phyloP scores from a whole-genome alignment of 768 basidiomycete genomes.

The Calocera cornea region DNA sequence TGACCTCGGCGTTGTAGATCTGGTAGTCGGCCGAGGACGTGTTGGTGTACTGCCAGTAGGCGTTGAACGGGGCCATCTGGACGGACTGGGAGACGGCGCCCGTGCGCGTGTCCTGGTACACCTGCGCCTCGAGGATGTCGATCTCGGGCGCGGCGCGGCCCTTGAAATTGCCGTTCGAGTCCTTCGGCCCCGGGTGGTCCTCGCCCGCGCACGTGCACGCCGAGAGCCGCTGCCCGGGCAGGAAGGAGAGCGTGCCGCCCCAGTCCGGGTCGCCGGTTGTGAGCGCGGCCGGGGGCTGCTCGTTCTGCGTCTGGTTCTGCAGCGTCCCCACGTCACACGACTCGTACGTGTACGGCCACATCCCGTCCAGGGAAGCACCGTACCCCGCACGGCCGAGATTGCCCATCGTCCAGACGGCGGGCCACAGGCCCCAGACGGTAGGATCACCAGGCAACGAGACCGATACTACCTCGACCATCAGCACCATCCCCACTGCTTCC shows the following conservation, averaged over 20 bases:
- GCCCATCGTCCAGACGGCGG: constrained; percentile 52
- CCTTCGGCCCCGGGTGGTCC: constrained; percentile 75
- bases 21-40: constrained; percentile 41
- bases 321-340: constrained; percentile 87
- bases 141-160: constrained; percentile 82
- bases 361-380: constrained; percentile 73
- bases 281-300: constrained; percentile 46
- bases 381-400: constrained; percentile 81
- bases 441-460: constrained; percentile 7
- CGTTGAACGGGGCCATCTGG: constrained; percentile 60
- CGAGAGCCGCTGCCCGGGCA: constrained; percentile 77
- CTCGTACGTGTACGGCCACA: constrained; percentile 58
- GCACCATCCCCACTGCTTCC: not conserved
- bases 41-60: constrained; percentile 35
- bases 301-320: constrained; percentile 63
- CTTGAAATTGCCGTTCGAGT: constrained; percentile 61
- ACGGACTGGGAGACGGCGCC: constrained; percentile 72
- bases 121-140: constrained; percentile 78
- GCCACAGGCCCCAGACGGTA: constrained; percentile 46
- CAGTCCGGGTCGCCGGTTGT: constrained; percentile 44
- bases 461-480: constrained; percentile 8
- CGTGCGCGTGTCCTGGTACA: constrained; percentile 12
- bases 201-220: constrained; percentile 80
- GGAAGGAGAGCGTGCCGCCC: constrained; percentile 53
- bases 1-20: constrained; percentile 32